A percentile compares a stretch with the other conserved stretches of the same genome.
These are phyloP conservation scores for Candida albicans DNA, from an alignment of 1,139 yeast genomes.

Conservation along the genomic window DNA sequence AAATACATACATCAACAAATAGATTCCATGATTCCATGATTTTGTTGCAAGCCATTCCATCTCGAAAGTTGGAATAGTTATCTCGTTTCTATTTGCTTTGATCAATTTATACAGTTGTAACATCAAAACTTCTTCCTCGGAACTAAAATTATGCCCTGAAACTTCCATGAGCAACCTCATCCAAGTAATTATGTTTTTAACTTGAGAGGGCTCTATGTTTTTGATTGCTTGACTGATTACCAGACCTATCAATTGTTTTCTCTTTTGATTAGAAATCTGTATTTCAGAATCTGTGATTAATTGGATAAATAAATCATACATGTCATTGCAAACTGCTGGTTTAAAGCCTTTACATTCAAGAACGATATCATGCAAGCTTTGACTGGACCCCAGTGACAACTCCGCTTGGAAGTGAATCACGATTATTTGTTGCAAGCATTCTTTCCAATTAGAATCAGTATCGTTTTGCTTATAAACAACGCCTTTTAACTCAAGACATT, in stretches of 20 bases:
- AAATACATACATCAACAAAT: slow-evolving; percentile 12
- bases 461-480: neutral
- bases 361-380: slow-evolving; percentile 7
- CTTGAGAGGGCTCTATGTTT: slow-evolving; percentile 1
- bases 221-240: slow-evolving; percentile 5
- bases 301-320: slow-evolving; percentile 9
- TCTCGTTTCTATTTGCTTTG: slow-evolving; percentile 4
- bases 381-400: slow-evolving; percentile 10
- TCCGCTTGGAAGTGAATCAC: slow-evolving; percentile 14
- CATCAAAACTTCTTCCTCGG: slow-evolving; percentile 2
- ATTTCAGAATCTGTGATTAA: slow-evolving; percentile 4
- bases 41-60: slow-evolving; percentile 23
- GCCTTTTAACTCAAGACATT: slow-evolving; percentile 8
- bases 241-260: slow-evolving; percentile 3
- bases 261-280: slow-evolving; percentile 1
- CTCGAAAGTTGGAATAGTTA: slow-evolving; percentile 16
- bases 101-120: slow-evolving; percentile 8
- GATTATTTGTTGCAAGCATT: slow-evolving; percentile 4
- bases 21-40: slow-evolving; percentile 22
- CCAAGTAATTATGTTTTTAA: slow-evolving; percentile 9
- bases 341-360: slow-evolving; percentile 6
- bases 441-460: slow-evolving; percentile 7
- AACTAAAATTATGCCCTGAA: slow-evolving; percentile 3
- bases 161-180: slow-evolving; percentile 6
- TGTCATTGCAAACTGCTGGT: slow-evolving; percentile 2